These are phyloP conservation scores for Carex myosuroides DNA, from an alignment of 176 grass and related monocot species.

Conservation along the genomic window DNA sequence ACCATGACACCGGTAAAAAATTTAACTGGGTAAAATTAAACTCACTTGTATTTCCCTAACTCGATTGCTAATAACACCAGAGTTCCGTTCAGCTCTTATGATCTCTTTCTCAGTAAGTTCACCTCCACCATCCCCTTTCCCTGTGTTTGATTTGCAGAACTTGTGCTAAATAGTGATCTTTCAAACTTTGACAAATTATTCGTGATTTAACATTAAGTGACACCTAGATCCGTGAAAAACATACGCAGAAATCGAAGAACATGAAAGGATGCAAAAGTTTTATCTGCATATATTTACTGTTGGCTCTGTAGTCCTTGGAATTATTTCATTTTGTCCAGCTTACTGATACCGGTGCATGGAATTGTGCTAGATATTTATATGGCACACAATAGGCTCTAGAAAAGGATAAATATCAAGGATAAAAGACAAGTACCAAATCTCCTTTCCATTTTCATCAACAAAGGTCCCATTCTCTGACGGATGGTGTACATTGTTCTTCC, in stretches of 20 bases:
- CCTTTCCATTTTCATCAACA: conserved; percentile 80
- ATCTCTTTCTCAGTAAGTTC: conserved; percentile 94
- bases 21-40: background rate
- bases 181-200: background rate
- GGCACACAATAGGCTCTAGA: background rate
- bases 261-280: background rate
- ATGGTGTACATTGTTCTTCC: conserved; percentile 96
- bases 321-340: background rate
- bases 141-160: conserved; percentile 24
- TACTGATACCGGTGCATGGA: background rate
- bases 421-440: conserved; percentile 42
- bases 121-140: conserved; percentile 33
- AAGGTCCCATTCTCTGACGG: conserved; percentile 78
- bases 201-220: background rate
- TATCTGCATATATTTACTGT: background rate
- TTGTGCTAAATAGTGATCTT: background rate
- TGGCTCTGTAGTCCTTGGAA: background rate
- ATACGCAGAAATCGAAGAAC: background rate
- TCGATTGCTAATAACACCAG: conserved; percentile 72
- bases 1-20: background rate
- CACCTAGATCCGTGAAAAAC: background rate
- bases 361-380: background rate
- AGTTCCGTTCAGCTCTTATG: conserved; percentile 89
- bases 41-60: conserved; percentile 90
- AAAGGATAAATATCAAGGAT: background rate